Percentiles rank a stretch among this genome's conserved stretches.
Evolutionary conservation across 2,329 filamentous ascomycete species (phyloP).

Genomic region (Sordariomycetes sp.): DNA sequence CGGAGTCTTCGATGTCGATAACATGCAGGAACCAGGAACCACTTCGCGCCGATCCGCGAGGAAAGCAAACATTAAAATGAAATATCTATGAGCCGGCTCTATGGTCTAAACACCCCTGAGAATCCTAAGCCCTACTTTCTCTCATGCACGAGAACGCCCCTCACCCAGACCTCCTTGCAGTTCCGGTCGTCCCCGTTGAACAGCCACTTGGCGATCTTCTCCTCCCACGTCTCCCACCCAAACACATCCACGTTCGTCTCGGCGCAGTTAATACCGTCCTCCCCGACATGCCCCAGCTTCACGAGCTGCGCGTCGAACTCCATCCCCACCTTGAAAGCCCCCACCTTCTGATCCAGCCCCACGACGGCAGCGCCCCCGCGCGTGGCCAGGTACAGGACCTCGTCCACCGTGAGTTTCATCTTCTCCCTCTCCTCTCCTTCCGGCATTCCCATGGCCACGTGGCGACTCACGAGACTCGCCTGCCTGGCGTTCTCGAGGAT

Average conservation of each 20-base stretch:
- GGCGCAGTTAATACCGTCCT: conserved; percentile 21
- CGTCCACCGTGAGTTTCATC: conserved; percentile 69
- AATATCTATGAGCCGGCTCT: neutral
- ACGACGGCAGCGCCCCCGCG: conserved; percentile 77
- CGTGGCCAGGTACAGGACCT: conserved; percentile 79
- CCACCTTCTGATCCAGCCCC: conserved; percentile 60
- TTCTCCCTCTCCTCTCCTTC: conserved; percentile 27
- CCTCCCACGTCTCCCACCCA: conserved; percentile 82
- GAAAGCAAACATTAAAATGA: neutral
- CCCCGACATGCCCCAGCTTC: conserved; percentile 41
- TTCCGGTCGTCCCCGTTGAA: conserved; percentile 92
- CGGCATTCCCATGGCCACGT: conserved; percentile 45
- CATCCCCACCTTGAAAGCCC: conserved; percentile 77
- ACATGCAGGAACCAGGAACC: no score
- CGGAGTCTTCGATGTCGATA: no score
- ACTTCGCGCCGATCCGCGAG: no score
- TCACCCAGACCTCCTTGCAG: conserved; percentile 80
- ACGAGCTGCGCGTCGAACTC: conserved; percentile 88
- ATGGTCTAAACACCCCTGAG: neutral
- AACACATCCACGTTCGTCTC: conserved; percentile 73
- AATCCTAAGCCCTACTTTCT: conserved; percentile 11
- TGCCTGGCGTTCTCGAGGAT: conserved; percentile 77
- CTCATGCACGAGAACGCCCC: conserved; percentile 68
- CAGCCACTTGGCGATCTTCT: conserved; percentile 86
- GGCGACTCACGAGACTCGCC: conserved; percentile 62